Conservation (phyloP, 495 filamentous ascomycete genomes). For the Penicillium coffeae region DNA sequence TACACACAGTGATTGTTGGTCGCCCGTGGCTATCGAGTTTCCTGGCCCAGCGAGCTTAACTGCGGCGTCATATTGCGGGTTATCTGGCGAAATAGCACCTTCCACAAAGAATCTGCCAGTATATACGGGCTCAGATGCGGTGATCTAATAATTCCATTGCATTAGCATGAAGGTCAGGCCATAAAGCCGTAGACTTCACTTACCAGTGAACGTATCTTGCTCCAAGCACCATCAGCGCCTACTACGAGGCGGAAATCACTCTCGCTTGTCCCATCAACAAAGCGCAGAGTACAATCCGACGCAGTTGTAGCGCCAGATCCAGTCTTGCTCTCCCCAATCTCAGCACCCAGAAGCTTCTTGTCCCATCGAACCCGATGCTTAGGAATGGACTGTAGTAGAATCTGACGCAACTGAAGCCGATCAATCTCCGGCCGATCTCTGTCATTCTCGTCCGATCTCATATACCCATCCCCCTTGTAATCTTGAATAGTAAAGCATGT, state of each 20-base stretch:
- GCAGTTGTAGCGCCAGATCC: background rate
- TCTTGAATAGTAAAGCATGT: background rate
- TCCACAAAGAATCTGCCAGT: constrained; percentile 18
- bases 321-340: background rate
- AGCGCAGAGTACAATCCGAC: constrained; percentile 1
- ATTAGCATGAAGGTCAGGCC: too few species aligned
- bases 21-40: constrained; percentile 12
- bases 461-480: background rate
- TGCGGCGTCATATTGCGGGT: constrained; percentile 13
- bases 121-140: constrained; percentile 12
- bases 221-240: constrained; percentile 10
- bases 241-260: constrained; percentile 8
- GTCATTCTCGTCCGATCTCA: background rate
- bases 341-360: background rate
- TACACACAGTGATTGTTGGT: constrained; percentile 1
- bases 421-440: constrained; percentile 36
- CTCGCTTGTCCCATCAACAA: constrained; percentile 3
- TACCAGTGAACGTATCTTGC: constrained; percentile 5
- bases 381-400: constrained; percentile 38
- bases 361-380: constrained; percentile 34
- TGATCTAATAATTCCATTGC: constrained; percentile 6
- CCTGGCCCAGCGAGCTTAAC: constrained; percentile 13
- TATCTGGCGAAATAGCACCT: constrained; percentile 11
- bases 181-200: background rate
- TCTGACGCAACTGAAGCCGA: constrained; percentile 29